Conservation (phyloP, 805 yeast species). For the Candida broadrunensis region DNA sequence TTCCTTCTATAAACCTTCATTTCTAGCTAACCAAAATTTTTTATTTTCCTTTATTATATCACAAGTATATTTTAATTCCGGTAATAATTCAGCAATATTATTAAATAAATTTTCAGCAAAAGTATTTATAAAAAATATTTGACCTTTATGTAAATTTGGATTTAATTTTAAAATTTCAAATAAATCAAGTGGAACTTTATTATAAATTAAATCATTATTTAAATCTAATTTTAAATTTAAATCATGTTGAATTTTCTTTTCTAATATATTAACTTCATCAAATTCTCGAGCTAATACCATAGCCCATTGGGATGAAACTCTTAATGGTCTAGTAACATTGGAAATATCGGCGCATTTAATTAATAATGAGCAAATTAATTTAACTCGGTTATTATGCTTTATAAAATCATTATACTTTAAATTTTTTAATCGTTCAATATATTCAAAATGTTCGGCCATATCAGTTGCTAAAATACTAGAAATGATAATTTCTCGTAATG, state of each 20-base stretch:
- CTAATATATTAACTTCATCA: conserved; percentile 58
- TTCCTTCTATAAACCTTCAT: too few relatives aligned
- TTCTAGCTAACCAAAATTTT: conserved; percentile 47
- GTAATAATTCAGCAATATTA: conserved; percentile 59
- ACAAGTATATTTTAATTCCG: conserved; percentile 55
- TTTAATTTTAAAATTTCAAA: conserved; percentile 44
- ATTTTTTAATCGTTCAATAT: conserved; percentile 50
- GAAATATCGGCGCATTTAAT: conserved; percentile 96
- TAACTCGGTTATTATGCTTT: conserved; percentile 18
- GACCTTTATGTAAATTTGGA: conserved; percentile 63
- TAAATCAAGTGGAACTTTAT: conserved; percentile 36
- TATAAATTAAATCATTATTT: conserved; percentile 17
- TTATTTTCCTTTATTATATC: conserved; percentile 54
- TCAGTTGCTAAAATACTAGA: conserved; percentile 62
- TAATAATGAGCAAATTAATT: conserved; percentile 60
- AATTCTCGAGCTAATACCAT: conserved; percentile 75
- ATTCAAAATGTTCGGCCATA: conserved; percentile 84
- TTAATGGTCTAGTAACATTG: conserved; percentile 80
- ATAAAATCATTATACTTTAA: conserved; percentile 14
- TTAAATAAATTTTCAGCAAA: conserved; percentile 78
- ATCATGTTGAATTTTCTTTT: conserved; percentile 22
- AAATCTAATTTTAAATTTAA: conserved; percentile 2
- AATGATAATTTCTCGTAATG: conserved; percentile 27
- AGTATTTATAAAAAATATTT: conserved; percentile 75
- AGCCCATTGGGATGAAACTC: conserved; percentile 85